Conservation (phyloP, 495 filamentous ascomycete genomes). For the Parathielavia hyrcaniae region DNA sequence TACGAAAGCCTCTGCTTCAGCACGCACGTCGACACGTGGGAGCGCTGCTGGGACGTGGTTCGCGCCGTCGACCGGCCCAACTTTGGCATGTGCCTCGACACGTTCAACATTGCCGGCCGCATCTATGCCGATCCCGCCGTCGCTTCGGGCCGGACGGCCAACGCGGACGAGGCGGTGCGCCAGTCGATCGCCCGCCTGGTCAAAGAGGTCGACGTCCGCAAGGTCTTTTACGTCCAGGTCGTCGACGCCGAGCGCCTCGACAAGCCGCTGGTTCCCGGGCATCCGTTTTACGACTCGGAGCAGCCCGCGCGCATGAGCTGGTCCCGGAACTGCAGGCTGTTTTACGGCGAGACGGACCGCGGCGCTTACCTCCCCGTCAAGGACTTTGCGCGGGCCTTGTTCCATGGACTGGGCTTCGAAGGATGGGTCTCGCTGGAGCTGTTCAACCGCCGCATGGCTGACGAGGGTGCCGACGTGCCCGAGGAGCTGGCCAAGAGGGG, state of each 20-base stretch:
- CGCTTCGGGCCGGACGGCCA: constrained; percentile 46
- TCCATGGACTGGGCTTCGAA: constrained; percentile 57
- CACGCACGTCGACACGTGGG: constrained; percentile 66
- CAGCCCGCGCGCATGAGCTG: constrained; percentile 72
- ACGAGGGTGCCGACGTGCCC: constrained; percentile 47
- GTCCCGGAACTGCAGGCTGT: constrained; percentile 70
- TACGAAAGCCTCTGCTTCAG: constrained; percentile 76
- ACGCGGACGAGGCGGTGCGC: constrained; percentile 54
- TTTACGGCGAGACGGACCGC: constrained; percentile 62
- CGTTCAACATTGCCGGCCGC: constrained; percentile 71
- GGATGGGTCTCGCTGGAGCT: constrained; percentile 79
- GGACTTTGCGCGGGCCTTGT: constrained; percentile 56
- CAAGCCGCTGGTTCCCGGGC: constrained; percentile 53
- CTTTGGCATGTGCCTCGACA: constrained; percentile 74
- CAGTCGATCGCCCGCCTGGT: constrained; percentile 54
- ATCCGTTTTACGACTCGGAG: constrained; percentile 56
- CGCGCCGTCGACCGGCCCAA: constrained; percentile 59
- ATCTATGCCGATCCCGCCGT: constrained; percentile 65
- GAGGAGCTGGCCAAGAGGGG: constrained; percentile 60
- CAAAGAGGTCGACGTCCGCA: constrained; percentile 52
- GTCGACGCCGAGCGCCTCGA: constrained; percentile 64
- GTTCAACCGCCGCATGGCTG: constrained; percentile 61
- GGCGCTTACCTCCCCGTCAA: constrained; percentile 69
- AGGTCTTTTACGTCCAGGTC: constrained; percentile 76
- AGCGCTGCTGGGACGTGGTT: constrained; percentile 64